Conservation (phyloP, 129 eudicot species). For the Flaveria trinervia region DNA sequence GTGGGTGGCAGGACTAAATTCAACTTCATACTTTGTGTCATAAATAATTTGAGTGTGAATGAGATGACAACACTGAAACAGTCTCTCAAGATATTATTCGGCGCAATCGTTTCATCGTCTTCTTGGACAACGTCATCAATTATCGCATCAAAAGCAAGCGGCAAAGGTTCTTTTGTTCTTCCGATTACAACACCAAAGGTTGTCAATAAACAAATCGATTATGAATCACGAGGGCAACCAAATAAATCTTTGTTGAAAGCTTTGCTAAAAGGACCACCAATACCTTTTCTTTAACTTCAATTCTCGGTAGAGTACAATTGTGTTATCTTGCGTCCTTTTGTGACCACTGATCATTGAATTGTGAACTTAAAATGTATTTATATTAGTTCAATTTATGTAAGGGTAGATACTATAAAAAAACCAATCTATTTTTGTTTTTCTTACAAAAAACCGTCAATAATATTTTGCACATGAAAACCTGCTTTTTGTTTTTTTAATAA, state of each 20-base stretch:
- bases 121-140: conserved; percentile 42
- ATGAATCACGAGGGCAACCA: not conserved
- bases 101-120: conserved; percentile 54
- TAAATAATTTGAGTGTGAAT: conserved; percentile 16
- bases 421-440: too few relatives aligned
- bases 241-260: not conserved
- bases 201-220: not conserved
- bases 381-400: too few relatives aligned
- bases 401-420: too few relatives aligned
- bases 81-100: conserved; percentile 52
- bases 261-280: too few relatives aligned
- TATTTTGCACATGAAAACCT: too few relatives aligned
- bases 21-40: conserved; percentile 46
- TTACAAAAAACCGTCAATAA: too few relatives aligned
- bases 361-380: too few relatives aligned
- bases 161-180: conserved; percentile 76
- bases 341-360: too few relatives aligned
- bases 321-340: too few relatives aligned
- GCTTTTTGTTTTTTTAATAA: too few relatives aligned
- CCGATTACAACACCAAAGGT: conserved; percentile 24
- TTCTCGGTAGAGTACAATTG: too few relatives aligned
- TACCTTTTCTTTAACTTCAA: too few relatives aligned
- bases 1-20: conserved; percentile 73
- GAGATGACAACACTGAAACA: conserved; percentile 45
- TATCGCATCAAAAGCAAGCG: conserved; percentile 80